Conservation (phyloP, 805 yeast genomes). For the Suhomyces kilbournensis region DNA sequence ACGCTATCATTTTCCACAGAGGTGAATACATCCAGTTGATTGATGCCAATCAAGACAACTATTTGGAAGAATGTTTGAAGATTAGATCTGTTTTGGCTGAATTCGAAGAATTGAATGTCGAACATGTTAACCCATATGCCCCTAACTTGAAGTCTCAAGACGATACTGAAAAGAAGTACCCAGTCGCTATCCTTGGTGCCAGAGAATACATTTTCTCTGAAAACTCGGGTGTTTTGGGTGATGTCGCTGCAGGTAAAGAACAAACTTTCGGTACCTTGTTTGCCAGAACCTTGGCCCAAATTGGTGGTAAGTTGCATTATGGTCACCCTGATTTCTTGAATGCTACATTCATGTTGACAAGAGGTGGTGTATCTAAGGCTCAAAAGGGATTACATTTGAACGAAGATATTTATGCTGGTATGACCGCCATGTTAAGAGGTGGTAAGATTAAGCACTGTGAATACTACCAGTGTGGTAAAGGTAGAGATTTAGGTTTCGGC, state of each 20-base stretch:
- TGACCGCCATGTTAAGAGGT: constrained; percentile 79
- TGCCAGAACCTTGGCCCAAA: constrained; percentile 78
- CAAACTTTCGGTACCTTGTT: constrained; percentile 85
- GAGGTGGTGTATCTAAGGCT: constrained; percentile 88
- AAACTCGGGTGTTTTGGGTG: constrained; percentile 82
- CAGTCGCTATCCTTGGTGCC: constrained; percentile 85
- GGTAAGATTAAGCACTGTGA: constrained; percentile 87
- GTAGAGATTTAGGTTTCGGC: constrained; percentile 85
- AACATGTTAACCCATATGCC: constrained; percentile 79
- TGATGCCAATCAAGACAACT: constrained; percentile 86
- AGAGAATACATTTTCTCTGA: constrained; percentile 86
- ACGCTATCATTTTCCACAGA: constrained; percentile 72
- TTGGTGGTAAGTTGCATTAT: constrained; percentile 83
- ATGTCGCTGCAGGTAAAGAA: constrained; percentile 88
- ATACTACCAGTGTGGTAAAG: constrained; percentile 87
- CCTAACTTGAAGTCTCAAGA: constrained; percentile 62
- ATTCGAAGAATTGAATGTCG: constrained; percentile 73
- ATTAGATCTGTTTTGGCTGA: constrained; percentile 79
- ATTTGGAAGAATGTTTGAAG: constrained; percentile 80
- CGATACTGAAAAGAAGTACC: constrained; percentile 46
- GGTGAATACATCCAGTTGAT: constrained; percentile 84
- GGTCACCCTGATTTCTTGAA: constrained; percentile 88
- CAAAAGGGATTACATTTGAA: constrained; percentile 83
- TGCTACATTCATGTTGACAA: constrained; percentile 71
- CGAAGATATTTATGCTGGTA: constrained; percentile 88